A percentile compares a stretch with the other conserved stretches of the same genome.
Conservation (phyloP, 768 basidiomycete species). For the Kwoniella sp. region DNA sequence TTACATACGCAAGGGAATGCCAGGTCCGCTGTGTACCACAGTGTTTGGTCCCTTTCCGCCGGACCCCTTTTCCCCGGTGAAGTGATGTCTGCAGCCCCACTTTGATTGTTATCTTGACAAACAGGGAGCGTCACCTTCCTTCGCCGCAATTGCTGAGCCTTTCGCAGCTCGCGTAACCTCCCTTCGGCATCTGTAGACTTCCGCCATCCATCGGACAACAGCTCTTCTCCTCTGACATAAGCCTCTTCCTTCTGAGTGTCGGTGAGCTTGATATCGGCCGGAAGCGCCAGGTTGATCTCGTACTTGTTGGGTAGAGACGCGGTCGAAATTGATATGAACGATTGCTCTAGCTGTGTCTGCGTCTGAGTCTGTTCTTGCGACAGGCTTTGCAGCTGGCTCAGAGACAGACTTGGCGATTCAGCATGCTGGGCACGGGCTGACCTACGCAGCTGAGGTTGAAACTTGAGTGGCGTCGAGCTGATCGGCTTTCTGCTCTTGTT, state of each 20-base stretch:
- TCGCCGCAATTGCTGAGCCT: not conserved
- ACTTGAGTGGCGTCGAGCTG: not conserved
- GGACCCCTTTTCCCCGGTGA: too few relatives aligned
- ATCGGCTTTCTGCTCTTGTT: not conserved
- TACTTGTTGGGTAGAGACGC: slow-evolving; percentile 17
- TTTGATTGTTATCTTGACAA: not conserved
- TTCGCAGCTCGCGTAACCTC: not conserved
- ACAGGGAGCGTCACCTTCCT: not conserved
- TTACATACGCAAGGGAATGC: slow-evolving; percentile 35
- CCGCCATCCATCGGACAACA: slow-evolving; percentile 23
- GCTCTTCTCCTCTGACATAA: slow-evolving; percentile 22
- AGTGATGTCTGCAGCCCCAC: too few relatives aligned
- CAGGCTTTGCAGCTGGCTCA: not conserved
- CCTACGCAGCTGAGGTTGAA: too few relatives aligned
- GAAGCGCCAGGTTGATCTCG: slow-evolving; percentile 15
- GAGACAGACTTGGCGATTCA: not conserved
- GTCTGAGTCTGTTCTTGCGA: not conserved
- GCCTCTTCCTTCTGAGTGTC: not conserved
- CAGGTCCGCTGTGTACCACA: slow-evolving; percentile 40
- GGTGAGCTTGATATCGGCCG: slow-evolving; percentile 2
- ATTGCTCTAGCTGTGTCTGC: slow-evolving; percentile 7
- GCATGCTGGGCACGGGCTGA: not conserved
- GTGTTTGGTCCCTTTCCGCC: not conserved
- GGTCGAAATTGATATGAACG: slow-evolving; percentile 20
- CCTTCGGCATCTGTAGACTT: slow-evolving; percentile 11